A percentile compares a stretch with the other conserved stretches of the same genome.
Evolutionary conservation across 441 rosid species (phyloP).

Genomic region (Pelargonium citronellum): DNA sequence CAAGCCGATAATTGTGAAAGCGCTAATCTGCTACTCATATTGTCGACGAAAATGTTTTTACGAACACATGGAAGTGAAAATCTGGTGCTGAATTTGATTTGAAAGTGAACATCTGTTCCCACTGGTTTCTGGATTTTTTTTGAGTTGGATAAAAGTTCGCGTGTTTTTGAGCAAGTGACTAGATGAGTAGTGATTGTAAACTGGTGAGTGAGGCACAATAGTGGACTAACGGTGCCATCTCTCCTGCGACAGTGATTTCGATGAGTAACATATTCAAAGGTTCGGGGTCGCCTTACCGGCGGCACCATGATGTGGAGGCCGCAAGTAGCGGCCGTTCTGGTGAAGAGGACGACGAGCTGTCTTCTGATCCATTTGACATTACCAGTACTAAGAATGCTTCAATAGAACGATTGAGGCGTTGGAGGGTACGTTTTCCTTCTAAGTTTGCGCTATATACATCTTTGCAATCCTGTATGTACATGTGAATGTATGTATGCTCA

Average conservation of each 20-base stretch:
- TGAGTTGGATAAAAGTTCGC: background rate
- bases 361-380: constrained; percentile 41
- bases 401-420: constrained; percentile 43
- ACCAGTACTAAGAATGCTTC: constrained; percentile 51
- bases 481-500: background rate
- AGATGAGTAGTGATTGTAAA: background rate
- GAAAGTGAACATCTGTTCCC: background rate
- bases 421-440: constrained; percentile 45
- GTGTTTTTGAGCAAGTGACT: background rate
- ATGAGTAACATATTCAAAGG: constrained; percentile 29
- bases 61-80: background rate
- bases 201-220: background rate
- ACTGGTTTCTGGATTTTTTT: background rate
- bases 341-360: constrained; percentile 19
- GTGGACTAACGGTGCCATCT: constrained; percentile 48
- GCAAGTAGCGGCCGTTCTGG: constrained; percentile 20
- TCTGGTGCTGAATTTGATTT: background rate
- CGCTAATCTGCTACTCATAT: too few species aligned
- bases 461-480: background rate
- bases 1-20: too few species aligned
- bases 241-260: constrained; percentile 37
- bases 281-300: constrained; percentile 27
- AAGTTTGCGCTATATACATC: background rate
- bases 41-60: background rate
- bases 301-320: constrained; percentile 46